A percentile compares a stretch with the other conserved stretches of the same genome.
Conservation (phyloP, 495 filamentous ascomycete genomes). For the Glarea lozoyensis region DNA sequence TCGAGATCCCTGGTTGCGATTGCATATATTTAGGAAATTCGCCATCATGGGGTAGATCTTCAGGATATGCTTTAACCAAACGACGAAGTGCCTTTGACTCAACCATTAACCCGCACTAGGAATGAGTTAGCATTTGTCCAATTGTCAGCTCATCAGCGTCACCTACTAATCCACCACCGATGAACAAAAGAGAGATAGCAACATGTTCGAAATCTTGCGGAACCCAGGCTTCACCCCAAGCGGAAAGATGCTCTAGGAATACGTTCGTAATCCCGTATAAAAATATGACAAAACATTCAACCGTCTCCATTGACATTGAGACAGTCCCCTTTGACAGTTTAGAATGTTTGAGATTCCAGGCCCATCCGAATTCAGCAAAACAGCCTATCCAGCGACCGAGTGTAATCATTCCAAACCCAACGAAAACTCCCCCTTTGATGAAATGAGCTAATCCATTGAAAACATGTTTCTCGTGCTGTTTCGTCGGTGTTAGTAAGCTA, state of each 20-base stretch:
- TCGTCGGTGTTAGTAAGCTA: not conserved
- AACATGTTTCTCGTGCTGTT: constrained; percentile 46
- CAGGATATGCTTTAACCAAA: constrained; percentile 64
- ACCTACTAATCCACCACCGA: constrained; percentile 81
- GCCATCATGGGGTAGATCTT: constrained; percentile 34
- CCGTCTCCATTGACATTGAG: constrained; percentile 75
- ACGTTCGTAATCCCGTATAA: constrained; percentile 84
- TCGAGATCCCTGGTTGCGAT: constrained; percentile 43
- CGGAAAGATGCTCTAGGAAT: constrained; percentile 81
- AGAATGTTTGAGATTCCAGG: constrained; percentile 93
- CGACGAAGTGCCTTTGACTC: constrained; percentile 65
- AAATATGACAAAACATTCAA: constrained; percentile 82
- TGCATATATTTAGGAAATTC: constrained; percentile 22
- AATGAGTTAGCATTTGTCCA: constrained; percentile 17
- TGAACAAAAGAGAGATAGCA: constrained; percentile 88
- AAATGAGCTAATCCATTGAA: constrained; percentile 90
- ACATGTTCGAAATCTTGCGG: constrained; percentile 83
- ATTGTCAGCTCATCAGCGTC: no score
- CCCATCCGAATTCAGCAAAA: constrained; percentile 90
- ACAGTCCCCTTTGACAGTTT: constrained; percentile 58
- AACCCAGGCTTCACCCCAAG: constrained; percentile 60
- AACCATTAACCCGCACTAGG: constrained; percentile 88
- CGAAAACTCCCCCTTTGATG: constrained; percentile 93
- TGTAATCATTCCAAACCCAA: constrained; percentile 85
- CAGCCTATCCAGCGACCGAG: constrained; percentile 85